Evolutionary conservation across 2,329 filamentous ascomycete genomes (phyloP).

Genomic region (Apiospora hydei): DNA sequence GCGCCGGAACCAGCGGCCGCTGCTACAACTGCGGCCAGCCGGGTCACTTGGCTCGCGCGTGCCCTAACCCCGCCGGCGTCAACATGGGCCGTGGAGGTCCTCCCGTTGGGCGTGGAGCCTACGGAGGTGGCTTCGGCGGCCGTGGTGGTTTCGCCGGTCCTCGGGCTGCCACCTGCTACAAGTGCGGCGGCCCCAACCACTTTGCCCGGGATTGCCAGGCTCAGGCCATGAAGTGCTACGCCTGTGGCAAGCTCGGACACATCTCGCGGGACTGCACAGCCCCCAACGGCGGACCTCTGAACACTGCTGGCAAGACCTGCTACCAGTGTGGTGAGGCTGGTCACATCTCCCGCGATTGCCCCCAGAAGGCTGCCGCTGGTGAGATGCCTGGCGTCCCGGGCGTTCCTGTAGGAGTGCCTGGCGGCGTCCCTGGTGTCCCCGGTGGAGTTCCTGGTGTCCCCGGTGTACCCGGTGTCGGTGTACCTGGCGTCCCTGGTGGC

Average conservation of each 20-base stretch:
- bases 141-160: constrained; percentile 79
- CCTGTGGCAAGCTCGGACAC: constrained; percentile 93
- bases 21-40: constrained; percentile 97
- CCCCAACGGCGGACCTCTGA: constrained; percentile 93
- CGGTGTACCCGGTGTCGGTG: background rate
- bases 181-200: constrained; percentile 90
- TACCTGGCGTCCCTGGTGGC: background rate
- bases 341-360: constrained; percentile 95
- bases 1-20: constrained; percentile 79
- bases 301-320: constrained; percentile 97
- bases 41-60: constrained; percentile 92
- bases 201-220: constrained; percentile 98
- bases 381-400: constrained; percentile 46
- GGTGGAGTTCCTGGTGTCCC: constrained; percentile 17
- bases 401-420: background rate
- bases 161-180: constrained; percentile 75
- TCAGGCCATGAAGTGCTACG: constrained; percentile 98
- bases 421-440: constrained; percentile 10
- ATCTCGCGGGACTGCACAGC: constrained; percentile 95
- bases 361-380: constrained; percentile 68
- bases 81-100: constrained; percentile 69
- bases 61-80: constrained; percentile 74
- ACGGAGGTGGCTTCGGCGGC: constrained; percentile 62
- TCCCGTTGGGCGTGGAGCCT: constrained; percentile 75
- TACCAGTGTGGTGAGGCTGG: constrained; percentile 96